Evolutionary conservation across 768 basidiomycete species (phyloP).

Genomic region (Suillus alpinus): DNA sequence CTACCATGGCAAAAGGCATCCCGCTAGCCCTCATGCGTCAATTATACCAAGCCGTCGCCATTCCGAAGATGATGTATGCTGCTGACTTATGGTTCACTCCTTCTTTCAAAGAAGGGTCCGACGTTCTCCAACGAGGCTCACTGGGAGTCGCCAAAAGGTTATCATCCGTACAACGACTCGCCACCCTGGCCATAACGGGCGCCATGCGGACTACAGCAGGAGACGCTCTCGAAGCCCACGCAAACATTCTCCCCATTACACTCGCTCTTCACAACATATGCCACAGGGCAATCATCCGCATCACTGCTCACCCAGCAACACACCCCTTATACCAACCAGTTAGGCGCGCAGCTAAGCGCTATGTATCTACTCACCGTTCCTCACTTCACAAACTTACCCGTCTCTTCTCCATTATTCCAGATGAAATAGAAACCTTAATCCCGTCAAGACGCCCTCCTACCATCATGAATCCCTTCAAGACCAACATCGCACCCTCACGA

Average conservation of each 20-base stretch:
- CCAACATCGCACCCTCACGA: too few relatives aligned
- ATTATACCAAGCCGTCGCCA: background rate
- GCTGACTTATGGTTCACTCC: background rate
- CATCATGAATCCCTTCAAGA: too few relatives aligned
- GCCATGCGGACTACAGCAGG: background rate
- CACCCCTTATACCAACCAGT: background rate
- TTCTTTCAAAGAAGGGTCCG: accelerated
- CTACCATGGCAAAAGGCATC: background rate
- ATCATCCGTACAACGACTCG: background rate
- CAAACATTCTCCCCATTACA: background rate
- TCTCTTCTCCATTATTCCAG: background rate
- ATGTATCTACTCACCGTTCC: background rate
- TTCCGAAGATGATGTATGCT: background rate
- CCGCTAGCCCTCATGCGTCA: background rate
- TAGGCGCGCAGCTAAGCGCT: too few relatives aligned
- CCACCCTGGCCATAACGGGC: background rate
- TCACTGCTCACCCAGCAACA: background rate
- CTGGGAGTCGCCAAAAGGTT: background rate
- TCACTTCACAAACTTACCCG: background rate
- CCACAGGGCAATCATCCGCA: background rate
- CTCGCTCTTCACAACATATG: background rate
- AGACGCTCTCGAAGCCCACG: background rate
- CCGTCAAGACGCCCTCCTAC: too few relatives aligned
- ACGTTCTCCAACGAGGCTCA: background rate
- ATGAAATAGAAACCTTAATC: background rate